Base-by-base conservation (phyloP, 2,329 filamentous ascomycete species). In the Alternaria gaisen region DNA sequence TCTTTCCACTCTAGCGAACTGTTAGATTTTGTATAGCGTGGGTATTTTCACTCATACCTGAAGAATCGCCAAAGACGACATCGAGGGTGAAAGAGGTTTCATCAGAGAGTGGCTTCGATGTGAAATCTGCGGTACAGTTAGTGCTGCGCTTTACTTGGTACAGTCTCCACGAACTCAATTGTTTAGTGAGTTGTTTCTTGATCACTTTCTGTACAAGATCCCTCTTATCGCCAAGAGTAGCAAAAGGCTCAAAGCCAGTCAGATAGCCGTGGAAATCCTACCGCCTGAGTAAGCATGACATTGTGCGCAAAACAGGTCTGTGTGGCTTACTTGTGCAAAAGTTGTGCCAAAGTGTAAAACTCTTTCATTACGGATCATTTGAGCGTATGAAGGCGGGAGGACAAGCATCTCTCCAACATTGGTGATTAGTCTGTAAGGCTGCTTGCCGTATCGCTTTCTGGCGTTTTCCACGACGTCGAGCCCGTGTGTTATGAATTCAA, bases 221-320 rank as follows among this genome's bases (percentile, higher is more conserved):
- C 7, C 41, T 47, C 11, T 48, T n/a, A 22, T 56, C 32, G 12
- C 16, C 11, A 7, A 56, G 24, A 2, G 16, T 36, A 5, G 5
- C 54, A 51, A 43, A 47, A 30, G 46, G 46, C 4, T 57, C 44
- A 3, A 51, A 57, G 6, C 54, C 54, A 20, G 26, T 28, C 1
- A 57, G 26, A 5, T 57, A 5, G n/a, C 41, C 42, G 10, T 41
- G 18, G 3, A 57, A 57, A 20, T 57, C 32, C 54, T 51, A 18
- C 1, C 1, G 0, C 8, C 1, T 0, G 28, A 30, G 28, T 30
- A 11, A 30, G 28, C 5, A 20, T 40, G n/a, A 40, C 1, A 18
- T 3, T 10, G 4, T 16, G 1, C 32, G 6, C 32, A 7, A 12
- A 36, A 3, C 2, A n/a, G 32, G 11, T 36, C 12, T 14, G 14